Evolutionary conservation across 345 rosid genomes (phyloP), one percentile per base, ranked within the genome.

Genomic region (Eucalyptus sp.): DNA sequence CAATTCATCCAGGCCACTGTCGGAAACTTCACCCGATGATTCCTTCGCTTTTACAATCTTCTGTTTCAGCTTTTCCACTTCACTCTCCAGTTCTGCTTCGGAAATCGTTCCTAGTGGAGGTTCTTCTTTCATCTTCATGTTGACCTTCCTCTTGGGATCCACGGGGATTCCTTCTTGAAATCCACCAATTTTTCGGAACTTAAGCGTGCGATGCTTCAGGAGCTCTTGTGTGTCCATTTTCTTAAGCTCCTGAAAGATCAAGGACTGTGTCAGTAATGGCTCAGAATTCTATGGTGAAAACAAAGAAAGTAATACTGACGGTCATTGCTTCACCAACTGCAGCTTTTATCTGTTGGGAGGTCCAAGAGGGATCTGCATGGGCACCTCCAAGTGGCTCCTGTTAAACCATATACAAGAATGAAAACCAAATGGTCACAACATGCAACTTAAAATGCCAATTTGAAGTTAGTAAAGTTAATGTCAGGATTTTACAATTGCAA

Each of bases 311-410:
- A 85, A 89, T 76, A 92, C 99, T 88, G 91, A 97, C 99, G 86
- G 92, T 92, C 99, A 96, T 96, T 90, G 94, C 14, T 91, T 95
- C 96, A 87, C 93, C 95, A 91, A 97, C 94, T 80, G 97, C 97
- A 80, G 90, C 91, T 94, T 96, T 97, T 90, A 97, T 97, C 93
- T 94, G 96, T 89, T 94, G 96, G 52, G 99, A 96, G 79, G 99
- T 96, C 99, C 98, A 96, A 54, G 93, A 89, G 27, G 99, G 97
- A 94, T 96, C 97, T 58, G 97, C 95, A 92, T 97, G 98, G 49
- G 99, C 99, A 48, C 99, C 99, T 83, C 98, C 99, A 88, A 96
- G 96, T 22, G 99, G 99, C 91, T 97, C 99, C 99, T 97, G 93
- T 90, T 43, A 86, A 90, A 90, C 37, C 80, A 86, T 48, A 17